phyloP scores from a whole-genome alignment of 139 green algal species.

The Raphidocelis subcapitata region DNA sequence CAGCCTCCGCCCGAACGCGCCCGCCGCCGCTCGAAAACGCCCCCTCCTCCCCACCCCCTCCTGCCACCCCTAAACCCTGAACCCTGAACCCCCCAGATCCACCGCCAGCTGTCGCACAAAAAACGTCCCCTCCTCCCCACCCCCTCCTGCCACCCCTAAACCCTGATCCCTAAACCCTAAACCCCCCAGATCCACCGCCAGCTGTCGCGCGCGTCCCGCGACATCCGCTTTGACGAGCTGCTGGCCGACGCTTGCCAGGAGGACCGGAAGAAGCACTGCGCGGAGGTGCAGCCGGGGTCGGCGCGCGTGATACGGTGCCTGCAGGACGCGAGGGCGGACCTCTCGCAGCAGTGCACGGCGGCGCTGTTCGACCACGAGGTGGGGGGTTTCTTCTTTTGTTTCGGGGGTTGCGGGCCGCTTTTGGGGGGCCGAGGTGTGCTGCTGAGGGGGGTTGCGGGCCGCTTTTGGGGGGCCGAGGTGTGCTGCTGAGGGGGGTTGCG shows the following conservation, averaged over 20 bases:
- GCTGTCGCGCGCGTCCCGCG: conserved; percentile 52
- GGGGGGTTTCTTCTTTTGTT: not conserved
- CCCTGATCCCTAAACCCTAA: too few species aligned
- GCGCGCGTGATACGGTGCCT: conserved; percentile 85
- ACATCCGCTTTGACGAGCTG: conserved; percentile 87
- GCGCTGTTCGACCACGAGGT: conserved; percentile 56
- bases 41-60: too few species aligned
- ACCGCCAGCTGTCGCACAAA: conserved; percentile 52
- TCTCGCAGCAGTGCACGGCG: conserved; percentile 63
- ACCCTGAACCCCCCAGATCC: conserved; percentile 30
- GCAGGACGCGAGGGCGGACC: conserved; percentile 67
- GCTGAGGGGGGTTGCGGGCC: too few species aligned
- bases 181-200: conserved; percentile 42
- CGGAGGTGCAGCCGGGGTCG: conserved; percentile 61
- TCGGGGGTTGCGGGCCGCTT: too few species aligned
- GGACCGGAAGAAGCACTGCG: conserved; percentile 60
- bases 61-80: too few species aligned
- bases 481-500: too few species aligned
- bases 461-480: too few species aligned
- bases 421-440: too few species aligned
- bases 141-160: too few species aligned
- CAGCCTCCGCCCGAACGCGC: too few species aligned
- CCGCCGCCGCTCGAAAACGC: too few species aligned
- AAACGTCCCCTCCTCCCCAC: too few species aligned
- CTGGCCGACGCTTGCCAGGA: conserved; percentile 69